phyloP scores from a whole-genome alignment of 371 early-diverging fungal species.

The Synchytrium microbalum region DNA sequence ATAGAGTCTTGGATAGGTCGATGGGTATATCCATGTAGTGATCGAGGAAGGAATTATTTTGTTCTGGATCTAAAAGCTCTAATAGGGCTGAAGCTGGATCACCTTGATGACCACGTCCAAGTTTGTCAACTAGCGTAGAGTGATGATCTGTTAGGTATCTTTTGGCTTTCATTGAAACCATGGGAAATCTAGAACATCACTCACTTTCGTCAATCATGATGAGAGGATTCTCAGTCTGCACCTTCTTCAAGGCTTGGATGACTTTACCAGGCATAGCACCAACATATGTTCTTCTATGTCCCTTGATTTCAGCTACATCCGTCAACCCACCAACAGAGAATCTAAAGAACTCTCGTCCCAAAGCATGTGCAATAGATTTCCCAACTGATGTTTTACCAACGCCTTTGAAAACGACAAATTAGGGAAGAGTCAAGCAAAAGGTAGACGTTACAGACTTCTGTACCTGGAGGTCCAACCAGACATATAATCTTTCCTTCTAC shows the following conservation, averaged over 20 bases:
- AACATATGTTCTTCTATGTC: constrained; percentile 95
- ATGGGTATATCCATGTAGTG: constrained; percentile 98
- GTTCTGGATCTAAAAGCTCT: constrained; percentile 94
- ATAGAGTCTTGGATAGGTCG: constrained; percentile 90
- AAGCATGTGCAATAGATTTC: constrained; percentile 90
- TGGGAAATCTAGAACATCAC: too few relatives aligned
- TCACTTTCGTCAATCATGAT: constrained; percentile 88
- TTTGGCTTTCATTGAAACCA: not conserved
- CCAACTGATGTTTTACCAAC: constrained; percentile 97
- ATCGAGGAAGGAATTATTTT: constrained; percentile 91
- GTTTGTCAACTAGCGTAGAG: constrained; percentile 68
- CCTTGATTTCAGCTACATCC: constrained; percentile 97
- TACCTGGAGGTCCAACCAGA: constrained; percentile 88
- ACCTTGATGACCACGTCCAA: constrained; percentile 93
- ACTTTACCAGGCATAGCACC: constrained; percentile 99
- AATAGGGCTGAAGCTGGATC: constrained; percentile 94
- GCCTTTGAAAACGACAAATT: constrained; percentile 34
- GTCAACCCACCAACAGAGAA: constrained; percentile 95
- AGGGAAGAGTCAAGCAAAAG: constrained; percentile 3
- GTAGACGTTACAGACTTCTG: constrained; percentile 10
- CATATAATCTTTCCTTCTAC: constrained; percentile 96
- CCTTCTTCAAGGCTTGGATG: constrained; percentile 93
- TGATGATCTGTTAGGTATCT: not conserved
- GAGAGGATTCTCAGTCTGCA: constrained; percentile 93
- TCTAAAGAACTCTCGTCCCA: constrained; percentile 89